Evolutionary conservation across 1,139 yeast species (phyloP), one percentile per base, ranked within the genome.

Genomic region (Zygosaccharomyces pseudobailii): DNA sequence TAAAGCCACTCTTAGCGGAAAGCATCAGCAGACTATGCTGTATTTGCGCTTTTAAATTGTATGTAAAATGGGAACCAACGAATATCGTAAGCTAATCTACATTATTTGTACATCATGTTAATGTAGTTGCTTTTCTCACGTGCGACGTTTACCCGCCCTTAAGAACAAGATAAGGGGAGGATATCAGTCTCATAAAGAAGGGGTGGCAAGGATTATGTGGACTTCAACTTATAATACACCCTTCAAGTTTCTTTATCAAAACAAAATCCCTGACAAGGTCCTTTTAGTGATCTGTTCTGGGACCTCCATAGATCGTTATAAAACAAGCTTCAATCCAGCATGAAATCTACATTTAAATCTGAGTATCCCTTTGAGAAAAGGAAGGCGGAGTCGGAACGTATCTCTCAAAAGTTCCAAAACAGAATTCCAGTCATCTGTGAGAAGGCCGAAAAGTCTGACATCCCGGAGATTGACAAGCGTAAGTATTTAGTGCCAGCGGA

Each of bases 361-460:
- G 68, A 66, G 49, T 66, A 61, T 47, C 65, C 68, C 7, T 58
- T 66, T 79, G 97, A 89, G 68, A 88, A 90, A 72, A 87, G 98
- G 76, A 86, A 87, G 75, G 94, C 96, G 8, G 98, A 92, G 71
- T 90, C 97, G 36, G 82, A 86, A 55, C 82, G 97, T 63, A 92
- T 92, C 66, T 81, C 89, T 55, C 85, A 86, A 62, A 86, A 94
- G 68, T 92, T 90, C 71, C 77, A 80, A 52, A 96, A 92, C 68
- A 79, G 98, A 62, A 88, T 92, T 53, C 98, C 98, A 8, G 97
- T 87, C 28, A 92, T 92, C 62, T 94, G 98, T 70, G 98, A 92
- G 72, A 87, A 90, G 72, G 97, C 92, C 37, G 97, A 90, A 71
- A 92, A 92, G 71, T 85, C 96, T 43, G 97, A 92, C 67, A 87